Percentiles rank a stretch among this genome's conserved stretches.
phyloP scores from a whole-genome alignment of 2,329 filamentous ascomycete species.

The Cryphonectria radicalis region DNA sequence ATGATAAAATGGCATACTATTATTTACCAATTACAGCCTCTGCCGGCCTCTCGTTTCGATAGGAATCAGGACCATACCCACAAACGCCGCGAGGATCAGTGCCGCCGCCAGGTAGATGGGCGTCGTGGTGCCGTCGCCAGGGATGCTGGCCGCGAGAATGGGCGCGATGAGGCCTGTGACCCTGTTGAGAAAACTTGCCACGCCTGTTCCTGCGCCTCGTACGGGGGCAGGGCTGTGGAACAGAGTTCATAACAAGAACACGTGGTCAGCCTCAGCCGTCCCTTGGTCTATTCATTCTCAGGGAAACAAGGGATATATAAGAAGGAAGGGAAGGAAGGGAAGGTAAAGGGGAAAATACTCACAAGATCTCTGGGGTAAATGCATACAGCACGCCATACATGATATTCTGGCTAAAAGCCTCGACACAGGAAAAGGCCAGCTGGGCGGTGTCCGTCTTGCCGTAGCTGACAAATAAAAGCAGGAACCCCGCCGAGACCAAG shows the following conservation, averaged over 20 bases:
- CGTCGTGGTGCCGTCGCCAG: conserved; percentile 59
- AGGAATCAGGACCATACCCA: conserved; percentile 63
- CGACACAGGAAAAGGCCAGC: conserved; percentile 68
- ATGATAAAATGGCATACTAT: not conserved
- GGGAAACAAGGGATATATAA: not conserved
- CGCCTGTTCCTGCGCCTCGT: conserved; percentile 72
- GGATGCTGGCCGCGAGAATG: conserved; percentile 65
- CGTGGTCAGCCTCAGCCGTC: conserved; percentile 1
- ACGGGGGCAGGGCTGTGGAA: conserved; percentile 61
- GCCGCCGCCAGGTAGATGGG: conserved; percentile 62
- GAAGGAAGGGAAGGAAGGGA: too few species aligned
- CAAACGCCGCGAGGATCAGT: conserved; percentile 62
- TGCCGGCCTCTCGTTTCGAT: conserved; percentile 67
- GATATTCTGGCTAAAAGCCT: conserved; percentile 75
- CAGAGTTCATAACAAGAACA: not conserved
- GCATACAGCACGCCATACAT: conserved; percentile 79
- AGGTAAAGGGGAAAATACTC: not conserved
- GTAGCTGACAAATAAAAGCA: conserved; percentile 68
- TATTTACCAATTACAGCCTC: conserved; percentile 54
- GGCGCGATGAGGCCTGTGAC: conserved; percentile 70
- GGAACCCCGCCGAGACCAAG: conserved; percentile 67
- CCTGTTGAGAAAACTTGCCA: conserved; percentile 73
- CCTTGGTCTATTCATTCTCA: not conserved
- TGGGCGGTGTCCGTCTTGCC: conserved; percentile 61
- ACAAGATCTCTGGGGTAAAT: conserved; percentile 76